phyloP scores from a whole-genome alignment of 768 basidiomycete species.

The Favolaschia claudopus region DNA sequence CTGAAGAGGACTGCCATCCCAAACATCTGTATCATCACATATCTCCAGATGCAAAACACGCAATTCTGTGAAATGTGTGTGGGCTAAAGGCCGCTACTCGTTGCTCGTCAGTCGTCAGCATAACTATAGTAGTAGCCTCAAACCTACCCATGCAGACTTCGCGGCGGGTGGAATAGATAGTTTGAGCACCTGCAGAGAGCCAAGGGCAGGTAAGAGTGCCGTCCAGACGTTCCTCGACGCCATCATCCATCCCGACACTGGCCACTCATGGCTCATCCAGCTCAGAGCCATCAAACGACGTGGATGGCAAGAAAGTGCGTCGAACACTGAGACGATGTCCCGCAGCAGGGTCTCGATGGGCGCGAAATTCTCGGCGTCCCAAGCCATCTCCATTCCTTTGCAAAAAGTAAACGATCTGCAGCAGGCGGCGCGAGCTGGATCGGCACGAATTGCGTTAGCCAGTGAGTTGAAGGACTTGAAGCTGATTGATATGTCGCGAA shows the following conservation, averaged over 20 bases:
- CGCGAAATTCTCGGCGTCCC: too few species aligned
- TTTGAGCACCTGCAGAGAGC: not conserved
- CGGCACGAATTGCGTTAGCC: not conserved
- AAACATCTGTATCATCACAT: not conserved
- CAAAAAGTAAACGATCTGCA: constrained; percentile 2
- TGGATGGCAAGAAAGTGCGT: not conserved
- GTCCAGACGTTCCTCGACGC: not conserved
- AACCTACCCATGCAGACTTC: too few species aligned
- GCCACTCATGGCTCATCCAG: not conserved
- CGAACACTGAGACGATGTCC: not conserved
- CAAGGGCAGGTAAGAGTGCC: not conserved
- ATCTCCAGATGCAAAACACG: not conserved
- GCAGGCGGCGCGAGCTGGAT: not conserved
- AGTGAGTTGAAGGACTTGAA: not conserved
- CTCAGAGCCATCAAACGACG: not conserved
- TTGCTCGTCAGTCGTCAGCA: not conserved
- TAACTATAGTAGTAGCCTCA: too few species aligned
- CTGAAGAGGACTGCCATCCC: not conserved
- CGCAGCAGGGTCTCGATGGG: not conserved
- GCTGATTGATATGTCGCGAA: not conserved
- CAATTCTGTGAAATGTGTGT: not conserved
- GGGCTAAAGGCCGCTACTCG: not conserved
- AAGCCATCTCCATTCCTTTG: too few species aligned
- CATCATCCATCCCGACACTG: not conserved
- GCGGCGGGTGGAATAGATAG: not conserved